These are phyloP conservation scores for Saccharomyces hybrid DNA, from an alignment of 1,139 yeast species.

Conservation along the genomic window DNA sequence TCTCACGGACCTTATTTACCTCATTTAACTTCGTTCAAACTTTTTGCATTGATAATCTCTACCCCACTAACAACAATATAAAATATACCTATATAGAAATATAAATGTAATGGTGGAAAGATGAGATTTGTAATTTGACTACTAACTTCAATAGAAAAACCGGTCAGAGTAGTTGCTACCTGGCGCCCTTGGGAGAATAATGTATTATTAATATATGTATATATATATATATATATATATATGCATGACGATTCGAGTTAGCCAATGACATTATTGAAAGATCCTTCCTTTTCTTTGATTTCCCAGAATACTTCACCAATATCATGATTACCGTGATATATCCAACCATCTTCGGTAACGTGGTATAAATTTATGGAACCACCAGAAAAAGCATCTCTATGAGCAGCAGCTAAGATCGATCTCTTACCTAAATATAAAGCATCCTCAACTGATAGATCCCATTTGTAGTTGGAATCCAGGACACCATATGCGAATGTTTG, in stretches of 20 bases:
- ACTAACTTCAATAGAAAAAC: neutral
- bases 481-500: slow-evolving; percentile 99
- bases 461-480: slow-evolving; percentile 77
- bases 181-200: neutral
- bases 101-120: no score
- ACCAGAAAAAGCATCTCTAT: slow-evolving; percentile 97
- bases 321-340: slow-evolving; percentile 88
- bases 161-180: no score
- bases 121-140: no score
- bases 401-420: slow-evolving; percentile 94
- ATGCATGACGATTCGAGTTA: slow-evolving; percentile 21
- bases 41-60: no score
- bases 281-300: slow-evolving; percentile 76
- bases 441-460: slow-evolving; percentile 88
- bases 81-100: no score
- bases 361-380: slow-evolving; percentile 92
- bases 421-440: slow-evolving; percentile 93
- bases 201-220: slow-evolving; percentile 9
- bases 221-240: neutral
- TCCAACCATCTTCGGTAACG: slow-evolving; percentile 91
- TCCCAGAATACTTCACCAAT: slow-evolving; percentile 92
- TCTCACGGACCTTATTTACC: no score
- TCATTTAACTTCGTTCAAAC: no score
- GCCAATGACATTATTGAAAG: slow-evolving; percentile 81
- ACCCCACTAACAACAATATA: no score